phyloP scores from a whole-genome alignment of 441 rosid species.

The Arabidopsis hybrid region DNA sequence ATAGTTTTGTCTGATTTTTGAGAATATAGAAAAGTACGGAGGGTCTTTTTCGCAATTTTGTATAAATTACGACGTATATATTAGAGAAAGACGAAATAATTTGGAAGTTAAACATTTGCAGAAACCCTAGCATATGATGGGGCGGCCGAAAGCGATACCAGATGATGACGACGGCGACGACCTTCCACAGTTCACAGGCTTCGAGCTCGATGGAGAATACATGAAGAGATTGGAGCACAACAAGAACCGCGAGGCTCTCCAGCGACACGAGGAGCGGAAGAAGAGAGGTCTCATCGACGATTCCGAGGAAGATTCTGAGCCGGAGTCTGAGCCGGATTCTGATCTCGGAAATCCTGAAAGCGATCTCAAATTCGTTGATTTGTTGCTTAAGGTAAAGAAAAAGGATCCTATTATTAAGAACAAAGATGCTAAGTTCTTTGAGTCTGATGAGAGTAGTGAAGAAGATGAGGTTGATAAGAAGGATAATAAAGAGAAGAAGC shows the following conservation, averaged over 20 bases:
- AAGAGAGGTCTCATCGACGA: conserved; percentile 58
- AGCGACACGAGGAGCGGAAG: conserved; percentile 55
- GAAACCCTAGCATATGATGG: conserved; percentile 26
- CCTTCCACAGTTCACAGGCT: conserved; percentile 32
- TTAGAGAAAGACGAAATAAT: background rate
- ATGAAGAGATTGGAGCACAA: conserved; percentile 61
- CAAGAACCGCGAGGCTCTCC: conserved; percentile 73
- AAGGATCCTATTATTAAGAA: conserved; percentile 59
- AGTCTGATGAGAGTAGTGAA: conserved; percentile 49
- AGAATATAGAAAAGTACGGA: background rate
- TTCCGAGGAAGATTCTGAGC: conserved; percentile 28
- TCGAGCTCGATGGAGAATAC: conserved; percentile 62
- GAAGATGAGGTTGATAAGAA: conserved; percentile 33
- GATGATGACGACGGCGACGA: conserved; percentile 50
- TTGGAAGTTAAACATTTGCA: background rate
- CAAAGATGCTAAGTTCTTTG: conserved; percentile 52
- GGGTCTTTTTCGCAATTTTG: background rate
- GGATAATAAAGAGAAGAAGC: conserved; percentile 31
- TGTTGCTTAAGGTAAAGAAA: conserved; percentile 56
- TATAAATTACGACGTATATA: background rate
- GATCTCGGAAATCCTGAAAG: conserved; percentile 38
- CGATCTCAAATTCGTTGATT: conserved; percentile 54
- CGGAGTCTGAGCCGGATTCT: conserved; percentile 48
- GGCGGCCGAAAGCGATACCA: conserved; percentile 62
- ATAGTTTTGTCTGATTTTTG: background rate